These are phyloP conservation scores for Populus davidiana DNA, from an alignment of 345 rosid genomes.

Conservation along the genomic window DNA sequence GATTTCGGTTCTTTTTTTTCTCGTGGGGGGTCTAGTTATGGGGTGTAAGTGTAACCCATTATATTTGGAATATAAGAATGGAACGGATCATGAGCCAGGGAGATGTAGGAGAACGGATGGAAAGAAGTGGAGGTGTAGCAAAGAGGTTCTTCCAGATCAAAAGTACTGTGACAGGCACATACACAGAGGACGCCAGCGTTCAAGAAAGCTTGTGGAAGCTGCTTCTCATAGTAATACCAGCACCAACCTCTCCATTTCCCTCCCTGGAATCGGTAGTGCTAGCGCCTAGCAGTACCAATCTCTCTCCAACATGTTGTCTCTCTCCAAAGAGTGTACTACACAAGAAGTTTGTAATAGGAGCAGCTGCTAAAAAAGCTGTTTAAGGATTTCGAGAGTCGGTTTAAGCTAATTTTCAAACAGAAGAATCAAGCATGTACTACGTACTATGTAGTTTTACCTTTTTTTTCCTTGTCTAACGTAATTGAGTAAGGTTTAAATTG, in stretches of 20 bases:
- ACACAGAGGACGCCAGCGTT: slow-evolving; percentile 50
- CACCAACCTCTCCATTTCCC: slow-evolving; percentile 42
- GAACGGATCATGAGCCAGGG: slow-evolving; percentile 45
- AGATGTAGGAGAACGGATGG: slow-evolving; percentile 62
- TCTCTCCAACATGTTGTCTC: slow-evolving; percentile 10
- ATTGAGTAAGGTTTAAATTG: not conserved
- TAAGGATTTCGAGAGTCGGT: not conserved
- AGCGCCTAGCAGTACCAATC: not conserved
- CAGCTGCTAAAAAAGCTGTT: not conserved
- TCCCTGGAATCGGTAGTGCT: not conserved
- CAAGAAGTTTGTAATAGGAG: not conserved
- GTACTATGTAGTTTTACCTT: not conserved
- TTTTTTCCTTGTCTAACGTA: no score
- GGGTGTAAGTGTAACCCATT: slow-evolving; percentile 13
- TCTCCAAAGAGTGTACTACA: slow-evolving; percentile 10
- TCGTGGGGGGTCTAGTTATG: slow-evolving; percentile 14
- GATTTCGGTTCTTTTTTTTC: not conserved
- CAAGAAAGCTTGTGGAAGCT: slow-evolving; percentile 57
- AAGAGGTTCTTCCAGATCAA: slow-evolving; percentile 38
- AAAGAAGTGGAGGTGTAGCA: slow-evolving; percentile 62
- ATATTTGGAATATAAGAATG: slow-evolving; percentile 28
- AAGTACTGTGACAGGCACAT: slow-evolving; percentile 55
- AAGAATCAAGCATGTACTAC: not conserved
- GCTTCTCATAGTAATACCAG: slow-evolving; percentile 18
- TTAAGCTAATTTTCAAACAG: not conserved